phyloP scores from a whole-genome alignment of 1,284 basidiomycete genomes.

The Hemileccinum hortonii region DNA sequence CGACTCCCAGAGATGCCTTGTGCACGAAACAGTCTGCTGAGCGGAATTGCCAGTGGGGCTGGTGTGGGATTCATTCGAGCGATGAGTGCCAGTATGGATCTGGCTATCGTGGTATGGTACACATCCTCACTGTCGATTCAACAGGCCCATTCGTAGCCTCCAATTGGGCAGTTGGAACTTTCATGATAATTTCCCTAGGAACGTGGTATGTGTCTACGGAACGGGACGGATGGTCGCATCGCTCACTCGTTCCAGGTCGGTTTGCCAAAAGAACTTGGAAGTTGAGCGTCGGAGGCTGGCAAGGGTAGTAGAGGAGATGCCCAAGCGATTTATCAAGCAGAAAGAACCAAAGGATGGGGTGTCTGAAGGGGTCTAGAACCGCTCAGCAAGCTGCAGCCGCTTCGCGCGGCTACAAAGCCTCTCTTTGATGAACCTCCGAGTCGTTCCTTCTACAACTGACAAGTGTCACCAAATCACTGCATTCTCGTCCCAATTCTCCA shows the following conservation, averaged over 20 bases:
- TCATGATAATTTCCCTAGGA: conserved; percentile 50
- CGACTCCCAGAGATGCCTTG: conserved; percentile 62
- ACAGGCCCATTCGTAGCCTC: conserved; percentile 46
- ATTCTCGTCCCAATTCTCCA: conserved; percentile 72
- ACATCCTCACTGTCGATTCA: conserved; percentile 8
- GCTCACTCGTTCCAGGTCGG: conserved; percentile 45
- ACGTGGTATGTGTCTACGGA: conserved; percentile 42
- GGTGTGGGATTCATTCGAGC: conserved; percentile 59
- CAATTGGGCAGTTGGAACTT: conserved; percentile 58
- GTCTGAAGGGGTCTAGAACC: conserved; percentile 7
- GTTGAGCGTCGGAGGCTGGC: conserved; percentile 57
- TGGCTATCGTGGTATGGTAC: background rate
- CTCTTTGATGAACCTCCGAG: background rate
- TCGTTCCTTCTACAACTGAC: background rate
- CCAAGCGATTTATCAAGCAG: conserved; percentile 50
- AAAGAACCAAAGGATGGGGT: conserved; percentile 36
- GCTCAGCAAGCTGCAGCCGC: background rate
- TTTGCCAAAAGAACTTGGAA: conserved; percentile 56
- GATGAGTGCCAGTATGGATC: conserved; percentile 47
- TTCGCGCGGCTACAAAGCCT: background rate
- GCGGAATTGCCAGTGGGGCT: conserved; percentile 52
- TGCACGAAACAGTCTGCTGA: conserved; percentile 50
- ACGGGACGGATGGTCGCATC: background rate
- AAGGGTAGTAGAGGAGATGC: conserved; percentile 60
- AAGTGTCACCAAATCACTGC: conserved; percentile 24